Evolutionary conservation across 441 rosid species (phyloP), one percentile per base, ranked within the genome.

Genomic region (Geranium incanum): DNA sequence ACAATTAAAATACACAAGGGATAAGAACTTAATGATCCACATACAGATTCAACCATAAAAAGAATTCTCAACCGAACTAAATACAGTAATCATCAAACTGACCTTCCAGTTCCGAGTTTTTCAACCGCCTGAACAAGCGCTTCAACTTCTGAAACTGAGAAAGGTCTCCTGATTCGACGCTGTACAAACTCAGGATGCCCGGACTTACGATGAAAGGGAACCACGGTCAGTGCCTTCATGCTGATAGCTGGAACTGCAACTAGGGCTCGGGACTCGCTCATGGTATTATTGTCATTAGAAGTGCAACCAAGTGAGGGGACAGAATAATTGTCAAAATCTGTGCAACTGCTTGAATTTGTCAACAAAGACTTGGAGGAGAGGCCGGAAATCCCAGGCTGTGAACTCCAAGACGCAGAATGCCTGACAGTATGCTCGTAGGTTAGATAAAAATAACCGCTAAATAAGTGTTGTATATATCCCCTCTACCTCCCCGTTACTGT

Each of bases 71-170:
- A 60, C 36, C 65, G 18, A 50, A 50, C 59, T 50, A 50, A 50
- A 3, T 13, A 11, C 59, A 50, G 59, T 12, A 45, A 39, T 23
- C 60, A 5, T 2, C 3, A 28, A 50, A 69, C 67, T 48, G 83
- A 95, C 98, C 99, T 95, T 83, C 98, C 99, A 16, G 99, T 95
- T 59, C 99, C 98, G 65, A 92, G 92, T 79, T 91, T 86, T 87
- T 95, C 98, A 80, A 95, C 99, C 6, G 99, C 98, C 71, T 86
- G 89, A 72, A 95, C 98, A 78, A 95, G 86, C 65, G 97, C 97
- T 86, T 95, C 99, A 71, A 95, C 99, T 86, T 95, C 99, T 76
- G 89, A n/a, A 69, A 95, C 97, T 66, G 99, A 89, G 89, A 95
- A 95, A 78, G 99, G 98, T 86, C 99, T 96, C 80, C 98, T 95